phyloP scores from a whole-genome alignment of 2,329 filamentous ascomycete species.

The Ceratocystis destructans region DNA sequence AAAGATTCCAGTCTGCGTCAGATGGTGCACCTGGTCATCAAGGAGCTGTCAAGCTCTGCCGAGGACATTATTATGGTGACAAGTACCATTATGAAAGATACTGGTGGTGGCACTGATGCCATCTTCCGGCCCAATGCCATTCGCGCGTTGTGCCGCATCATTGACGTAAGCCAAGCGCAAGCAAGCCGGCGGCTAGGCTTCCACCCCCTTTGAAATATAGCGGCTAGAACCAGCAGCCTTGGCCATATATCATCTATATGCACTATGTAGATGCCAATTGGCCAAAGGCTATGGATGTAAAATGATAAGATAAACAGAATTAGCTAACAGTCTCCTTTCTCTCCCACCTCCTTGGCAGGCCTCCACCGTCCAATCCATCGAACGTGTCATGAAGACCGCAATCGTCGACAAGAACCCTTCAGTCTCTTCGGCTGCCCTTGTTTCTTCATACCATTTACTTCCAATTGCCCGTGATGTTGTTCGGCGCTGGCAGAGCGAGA shows the following conservation, averaged over 20 bases:
- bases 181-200: background rate
- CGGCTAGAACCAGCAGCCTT: background rate
- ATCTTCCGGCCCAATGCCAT: conserved; percentile 94
- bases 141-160: conserved; percentile 86
- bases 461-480: conserved; percentile 93
- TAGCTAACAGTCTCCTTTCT: too few species aligned
- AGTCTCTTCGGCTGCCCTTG: conserved; percentile 86
- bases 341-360: conserved; percentile 38
- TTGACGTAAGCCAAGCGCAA: conserved; percentile 52
- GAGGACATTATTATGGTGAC: conserved; percentile 99
- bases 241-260: too few species aligned
- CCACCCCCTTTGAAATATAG: too few species aligned
- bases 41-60: conserved; percentile 87
- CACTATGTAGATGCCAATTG: too few species aligned
- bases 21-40: conserved; percentile 97
- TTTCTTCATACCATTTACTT: conserved; percentile 94
- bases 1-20: conserved; percentile 96
- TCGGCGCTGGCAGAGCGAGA: conserved; percentile 95
- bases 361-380: conserved; percentile 91
- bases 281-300: too few species aligned
- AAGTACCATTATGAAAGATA: conserved; percentile 99
- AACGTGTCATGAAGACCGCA: conserved; percentile 95
- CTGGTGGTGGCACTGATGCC: conserved; percentile 83
- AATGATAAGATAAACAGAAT: too few species aligned
- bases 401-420: conserved; percentile 99